A percentile compares a stretch with the other conserved stretches of the same genome.
Conservation (phyloP, 192 early-diverging fungal genomes). For the Cladochytrium replicatum region DNA sequence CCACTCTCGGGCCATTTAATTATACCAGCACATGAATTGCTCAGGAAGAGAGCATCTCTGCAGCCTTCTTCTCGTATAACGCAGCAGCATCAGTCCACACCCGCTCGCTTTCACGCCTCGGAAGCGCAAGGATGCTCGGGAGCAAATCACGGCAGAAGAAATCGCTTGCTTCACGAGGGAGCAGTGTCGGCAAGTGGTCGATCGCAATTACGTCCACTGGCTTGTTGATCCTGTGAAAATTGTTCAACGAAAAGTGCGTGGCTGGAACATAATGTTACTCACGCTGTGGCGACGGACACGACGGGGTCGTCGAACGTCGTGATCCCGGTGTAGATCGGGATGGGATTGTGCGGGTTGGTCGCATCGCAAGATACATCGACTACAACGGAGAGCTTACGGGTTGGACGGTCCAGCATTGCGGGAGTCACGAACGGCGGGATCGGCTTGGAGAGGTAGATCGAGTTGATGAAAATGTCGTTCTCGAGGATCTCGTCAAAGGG, state of each 20-base stretch:
- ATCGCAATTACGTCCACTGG: slow-evolving; percentile 89
- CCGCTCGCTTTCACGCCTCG: slow-evolving; percentile 46
- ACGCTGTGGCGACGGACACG: slow-evolving; percentile 51
- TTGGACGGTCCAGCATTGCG: slow-evolving; percentile 53
- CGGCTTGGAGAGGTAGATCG: slow-evolving; percentile 86
- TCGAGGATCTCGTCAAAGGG: slow-evolving; percentile 86
- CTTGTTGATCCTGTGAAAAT: too few relatives aligned
- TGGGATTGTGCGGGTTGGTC: slow-evolving; percentile 95
- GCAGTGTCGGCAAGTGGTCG: slow-evolving; percentile 90
- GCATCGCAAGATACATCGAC: slow-evolving; percentile 95
- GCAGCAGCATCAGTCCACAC: slow-evolving; percentile 72
- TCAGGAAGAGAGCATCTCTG: neutral
- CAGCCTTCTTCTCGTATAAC: slow-evolving; percentile 75
- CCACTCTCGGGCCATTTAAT: too few relatives aligned
- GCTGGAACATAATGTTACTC: slow-evolving; percentile 9
- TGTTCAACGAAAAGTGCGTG: neutral
- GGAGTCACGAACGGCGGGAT: slow-evolving; percentile 93
- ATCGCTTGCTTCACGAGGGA: slow-evolving; percentile 87
- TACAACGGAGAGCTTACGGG: slow-evolving; percentile 69
- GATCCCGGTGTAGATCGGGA: slow-evolving; percentile 84
- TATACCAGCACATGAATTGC: too few relatives aligned
- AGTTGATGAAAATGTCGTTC: slow-evolving; percentile 95
- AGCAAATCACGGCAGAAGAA: slow-evolving; percentile 77
- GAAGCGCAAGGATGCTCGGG: slow-evolving; percentile 62
- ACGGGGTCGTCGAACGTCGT: slow-evolving; percentile 93